Evolutionary conservation across 1,284 basidiomycete species (phyloP), one percentile per base, ranked within the genome.

Genomic region (Cryptococcus hybrid): DNA sequence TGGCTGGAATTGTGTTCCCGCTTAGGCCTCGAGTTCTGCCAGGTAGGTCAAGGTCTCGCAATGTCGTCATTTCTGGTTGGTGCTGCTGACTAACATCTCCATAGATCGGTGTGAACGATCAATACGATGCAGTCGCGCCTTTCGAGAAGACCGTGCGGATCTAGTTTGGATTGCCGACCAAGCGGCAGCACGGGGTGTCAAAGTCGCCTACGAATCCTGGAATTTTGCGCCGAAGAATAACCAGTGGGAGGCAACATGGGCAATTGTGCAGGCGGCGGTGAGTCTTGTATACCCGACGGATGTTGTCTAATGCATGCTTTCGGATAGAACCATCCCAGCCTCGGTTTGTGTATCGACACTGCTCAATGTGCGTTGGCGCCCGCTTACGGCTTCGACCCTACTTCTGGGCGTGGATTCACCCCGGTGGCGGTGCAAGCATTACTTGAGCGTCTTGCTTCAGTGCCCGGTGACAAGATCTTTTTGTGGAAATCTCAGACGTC

Each of bases 81-180:
- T 30, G 30, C 30, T 30, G 30, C 30, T 4, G 30, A 30, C 30
- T 30, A 30, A 30, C 30, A 4, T 30, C 30, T 3, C 4, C 30
- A 30, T 6, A 63, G 52, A 60, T 68, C 11, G 66, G 66, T 1
- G 35, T 53, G 12, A 64, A 68, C 51, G 61, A 68, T 54, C 50
- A 58, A 15, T 13, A 46, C 11, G 62, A 64, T 15, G 62, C 60
- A 0, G 39, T 38, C 13, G 59, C 45, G 7, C 11, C 24, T 11
- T 30, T 51, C 24, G 57, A 64, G 4, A 57, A 57, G 15, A 51
- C 51, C 1, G 62, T 52, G 1, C 39, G 9, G 64, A 68, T 40
- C 12, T 68, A 50, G 43, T 50, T 36, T 65, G 58, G 56, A 49
- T 68, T 0, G 66, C 60, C 0, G 62, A 65, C 12, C 40, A 61